Base-by-base conservation (phyloP, 139 green algal species). In the Prasinococcaceae sp. region DNA sequence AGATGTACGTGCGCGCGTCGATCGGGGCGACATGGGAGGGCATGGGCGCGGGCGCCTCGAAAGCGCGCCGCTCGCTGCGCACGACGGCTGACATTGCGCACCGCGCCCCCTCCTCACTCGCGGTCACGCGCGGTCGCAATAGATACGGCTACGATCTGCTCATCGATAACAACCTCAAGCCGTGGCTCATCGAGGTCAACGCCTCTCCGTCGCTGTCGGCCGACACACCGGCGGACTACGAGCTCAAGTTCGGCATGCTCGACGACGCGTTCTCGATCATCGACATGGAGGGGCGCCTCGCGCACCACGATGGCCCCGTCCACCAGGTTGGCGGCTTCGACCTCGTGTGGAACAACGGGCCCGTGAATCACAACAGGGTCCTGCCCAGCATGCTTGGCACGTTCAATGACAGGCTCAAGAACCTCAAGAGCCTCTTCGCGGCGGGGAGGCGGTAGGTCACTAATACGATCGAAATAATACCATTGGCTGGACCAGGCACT, bases 151-250 rank as follows among this genome's bases (percentile, higher is more conserved):
- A 81, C 47, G 79, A 87, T 46, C 50, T 87, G 35, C 72, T 87
- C 16, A 53, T 87, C 2, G 79, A 84, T 43, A 35, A 43, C 28
- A 30, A 54, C 25, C 56, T 86, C 10, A 77, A 76, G 54, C 76
- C 78, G 9, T 86, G 79, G 79, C 77, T 86, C 29, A 73, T 86
- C n/a, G 77, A 85, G 66, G 76, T 84, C 30, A 89, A 89, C 36
- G 77, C 80, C 10, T 80, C 68, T 14, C 80, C 80, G 9, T 74
- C 56, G 2, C 65, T 89, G 30, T 72, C 52, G 0, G 68, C 70
- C 12, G 69, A 69, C 32, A 77, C 79, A 35, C 59, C 58, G 41
- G 42, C 47, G 2, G 79, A 88, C 65, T 70, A 62, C 35, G 58
- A 65, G 30, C 70, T 88, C 44, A 88, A 88, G 58, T 73, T 61